phyloP scores from a whole-genome alignment of 1,139 yeast species.

The Nakaseomyces bracarensis region DNA sequence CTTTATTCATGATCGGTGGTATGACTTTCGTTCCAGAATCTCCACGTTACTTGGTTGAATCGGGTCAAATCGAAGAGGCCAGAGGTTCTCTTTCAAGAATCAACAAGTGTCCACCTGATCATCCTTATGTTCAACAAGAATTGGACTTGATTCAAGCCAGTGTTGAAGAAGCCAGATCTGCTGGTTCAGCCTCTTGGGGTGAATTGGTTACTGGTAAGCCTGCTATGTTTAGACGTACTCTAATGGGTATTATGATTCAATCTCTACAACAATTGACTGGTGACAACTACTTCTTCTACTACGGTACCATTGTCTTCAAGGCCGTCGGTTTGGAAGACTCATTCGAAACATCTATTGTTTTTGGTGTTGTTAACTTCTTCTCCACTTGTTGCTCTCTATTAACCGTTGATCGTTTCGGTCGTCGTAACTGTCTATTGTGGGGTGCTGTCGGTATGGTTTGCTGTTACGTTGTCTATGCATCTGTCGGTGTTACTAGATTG shows the following conservation, averaged over 20 bases:
- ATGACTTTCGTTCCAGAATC: slow-evolving; percentile 67
- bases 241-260: slow-evolving; percentile 56
- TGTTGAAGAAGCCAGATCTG: slow-evolving; percentile 50
- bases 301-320: slow-evolving; percentile 65
- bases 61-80: slow-evolving; percentile 48
- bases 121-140: slow-evolving; percentile 49
- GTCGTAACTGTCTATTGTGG: slow-evolving; percentile 52
- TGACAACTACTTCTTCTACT: slow-evolving; percentile 71
- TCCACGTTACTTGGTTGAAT: slow-evolving; percentile 58
- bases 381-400: slow-evolving; percentile 61
- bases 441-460: slow-evolving; percentile 59
- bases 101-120: slow-evolving; percentile 46
- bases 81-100: slow-evolving; percentile 49
- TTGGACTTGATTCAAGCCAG: slow-evolving; percentile 53
- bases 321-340: slow-evolving; percentile 67
- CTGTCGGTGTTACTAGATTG: slow-evolving; percentile 55
- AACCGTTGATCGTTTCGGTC: slow-evolving; percentile 59
- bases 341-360: slow-evolving; percentile 62
- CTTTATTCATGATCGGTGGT: slow-evolving; percentile 39
- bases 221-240: slow-evolving; percentile 44
- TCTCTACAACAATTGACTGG: slow-evolving; percentile 70
- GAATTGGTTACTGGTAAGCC: slow-evolving; percentile 58
- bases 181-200: slow-evolving; percentile 59
- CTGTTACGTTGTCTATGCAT: slow-evolving; percentile 56
- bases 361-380: slow-evolving; percentile 69